A percentile compares a stretch with the other conserved stretches of the same genome.
These are phyloP conservation scores for Tolypocladium sp. DNA, from an alignment of 2,329 filamentous ascomycete species.

Conservation along the genomic window DNA sequence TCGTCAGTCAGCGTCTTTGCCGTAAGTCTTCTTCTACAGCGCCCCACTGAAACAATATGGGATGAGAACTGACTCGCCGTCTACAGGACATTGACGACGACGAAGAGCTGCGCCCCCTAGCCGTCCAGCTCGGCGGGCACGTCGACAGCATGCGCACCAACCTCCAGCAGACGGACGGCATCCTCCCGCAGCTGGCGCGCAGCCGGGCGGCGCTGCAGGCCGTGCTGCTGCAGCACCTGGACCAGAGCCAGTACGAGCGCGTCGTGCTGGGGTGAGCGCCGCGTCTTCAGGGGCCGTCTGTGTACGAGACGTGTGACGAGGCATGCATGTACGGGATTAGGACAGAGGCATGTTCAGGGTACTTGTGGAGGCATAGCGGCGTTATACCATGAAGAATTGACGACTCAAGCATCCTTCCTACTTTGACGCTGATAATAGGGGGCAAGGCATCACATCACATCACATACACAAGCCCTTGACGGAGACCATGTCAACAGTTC, in stretches of 20 bases:
- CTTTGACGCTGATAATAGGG: too few relatives aligned
- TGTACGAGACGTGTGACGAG: neutral
- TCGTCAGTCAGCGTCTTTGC: conserved; percentile 6
- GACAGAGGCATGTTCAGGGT: neutral
- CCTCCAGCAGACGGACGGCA: conserved; percentile 41
- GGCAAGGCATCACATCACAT: neutral
- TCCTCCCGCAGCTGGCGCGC: conserved; percentile 37
- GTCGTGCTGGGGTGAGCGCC: conserved; percentile 31
- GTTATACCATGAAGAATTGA: neutral
- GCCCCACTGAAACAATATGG: neutral
- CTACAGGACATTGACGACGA: conserved; percentile 14
- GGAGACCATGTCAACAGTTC: neutral
- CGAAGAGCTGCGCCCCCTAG: conserved; percentile 34
- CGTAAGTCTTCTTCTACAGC: conserved; percentile 1
- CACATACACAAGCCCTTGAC: neutral
- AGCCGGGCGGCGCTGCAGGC: conserved; percentile 40
- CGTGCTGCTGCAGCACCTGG: conserved; percentile 36
- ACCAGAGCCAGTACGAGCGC: conserved; percentile 34
- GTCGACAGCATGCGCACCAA: conserved; percentile 48
- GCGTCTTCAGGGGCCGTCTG: neutral
- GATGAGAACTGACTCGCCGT: neutral
- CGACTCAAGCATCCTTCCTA: neutral
- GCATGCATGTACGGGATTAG: neutral
- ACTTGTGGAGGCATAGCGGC: neutral
- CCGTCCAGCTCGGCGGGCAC: conserved; percentile 41